Conservation (phyloP, 768 basidiomycete species). For the Mycena pura region DNA sequence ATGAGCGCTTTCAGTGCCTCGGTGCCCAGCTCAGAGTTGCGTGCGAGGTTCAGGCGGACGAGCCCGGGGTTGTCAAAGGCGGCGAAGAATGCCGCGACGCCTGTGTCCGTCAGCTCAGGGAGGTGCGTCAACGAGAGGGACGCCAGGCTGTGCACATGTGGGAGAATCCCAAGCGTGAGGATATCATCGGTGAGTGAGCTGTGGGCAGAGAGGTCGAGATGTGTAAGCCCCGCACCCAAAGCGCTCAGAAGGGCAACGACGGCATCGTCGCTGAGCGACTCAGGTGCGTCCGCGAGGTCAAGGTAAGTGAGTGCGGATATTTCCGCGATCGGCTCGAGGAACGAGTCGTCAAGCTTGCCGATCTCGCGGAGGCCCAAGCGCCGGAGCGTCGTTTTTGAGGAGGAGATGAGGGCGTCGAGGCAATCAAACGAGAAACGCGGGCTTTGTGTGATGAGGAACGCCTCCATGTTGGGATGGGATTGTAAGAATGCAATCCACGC, state of each 20-base stretch:
- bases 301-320: constrained; percentile 63
- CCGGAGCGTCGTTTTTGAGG: constrained; percentile 53
- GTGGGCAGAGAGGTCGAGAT: constrained; percentile 79
- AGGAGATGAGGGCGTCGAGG: constrained; percentile 62
- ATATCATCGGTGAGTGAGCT: constrained; percentile 63
- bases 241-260: constrained; percentile 60
- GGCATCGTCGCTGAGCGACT: constrained; percentile 61
- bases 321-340: constrained; percentile 57
- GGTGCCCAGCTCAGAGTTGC: constrained; percentile 61
- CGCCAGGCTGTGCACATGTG: constrained; percentile 53
- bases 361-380: constrained; percentile 83
- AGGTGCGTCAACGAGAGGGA: constrained; percentile 63
- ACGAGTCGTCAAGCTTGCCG: constrained; percentile 71
- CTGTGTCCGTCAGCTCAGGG: constrained; percentile 70
- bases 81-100: constrained; percentile 72
- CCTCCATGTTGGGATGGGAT: constrained; percentile 64
- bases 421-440: constrained; percentile 84
- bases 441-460: constrained; percentile 83
- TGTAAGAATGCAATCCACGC: constrained; percentile 82
- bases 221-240: constrained; percentile 61
- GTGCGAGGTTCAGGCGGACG: constrained; percentile 61
- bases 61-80: constrained; percentile 61
- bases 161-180: constrained; percentile 64
- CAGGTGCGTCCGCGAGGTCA: constrained; percentile 71
- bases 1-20: constrained; percentile 69